These are phyloP conservation scores for Trametes pubescens DNA, from an alignment of 1,284 basidiomycete genomes.

Conservation along the genomic window DNA sequence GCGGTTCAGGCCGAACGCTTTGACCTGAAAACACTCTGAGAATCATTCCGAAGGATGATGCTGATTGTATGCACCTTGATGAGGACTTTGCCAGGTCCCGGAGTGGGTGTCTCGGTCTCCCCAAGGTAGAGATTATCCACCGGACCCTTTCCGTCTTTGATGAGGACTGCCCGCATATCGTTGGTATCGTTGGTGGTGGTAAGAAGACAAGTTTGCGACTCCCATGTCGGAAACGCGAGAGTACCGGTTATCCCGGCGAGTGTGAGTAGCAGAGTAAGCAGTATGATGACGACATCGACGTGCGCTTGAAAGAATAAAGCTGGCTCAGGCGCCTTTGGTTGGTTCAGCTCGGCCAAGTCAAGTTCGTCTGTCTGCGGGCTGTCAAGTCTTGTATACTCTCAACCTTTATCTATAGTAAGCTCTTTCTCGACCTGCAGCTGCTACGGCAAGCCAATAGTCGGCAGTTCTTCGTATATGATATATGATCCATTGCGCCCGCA, in stretches of 20 bases:
- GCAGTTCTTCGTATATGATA: no score
- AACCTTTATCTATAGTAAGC: no score
- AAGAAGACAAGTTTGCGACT: no score
- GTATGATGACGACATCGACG: slow-evolving; percentile 13
- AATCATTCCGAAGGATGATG: background rate
- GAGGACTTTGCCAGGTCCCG: slow-evolving; percentile 69
- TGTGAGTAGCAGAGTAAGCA: slow-evolving; percentile 4
- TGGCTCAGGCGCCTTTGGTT: background rate
- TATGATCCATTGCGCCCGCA: no score
- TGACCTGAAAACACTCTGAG: slow-evolving; percentile 52
- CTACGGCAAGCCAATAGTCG: background rate
- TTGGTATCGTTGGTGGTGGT: background rate
- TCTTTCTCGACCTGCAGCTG: no score
- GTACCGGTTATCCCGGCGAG: no score
- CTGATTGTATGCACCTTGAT: slow-evolving; percentile 66
- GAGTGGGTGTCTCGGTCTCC: slow-evolving; percentile 68
- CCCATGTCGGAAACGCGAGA: background rate
- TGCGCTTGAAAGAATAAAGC: no score
- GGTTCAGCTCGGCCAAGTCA: slow-evolving; percentile 1
- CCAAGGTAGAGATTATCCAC: slow-evolving; percentile 85
- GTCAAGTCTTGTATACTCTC: no score
- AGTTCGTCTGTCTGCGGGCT: background rate
- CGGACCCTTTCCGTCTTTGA: slow-evolving; percentile 84
- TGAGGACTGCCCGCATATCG: slow-evolving; percentile 82
- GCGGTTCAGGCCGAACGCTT: slow-evolving; percentile 88